Conservation (phyloP, 768 basidiomycete species). For the Pleurotus citrinopileatus region DNA sequence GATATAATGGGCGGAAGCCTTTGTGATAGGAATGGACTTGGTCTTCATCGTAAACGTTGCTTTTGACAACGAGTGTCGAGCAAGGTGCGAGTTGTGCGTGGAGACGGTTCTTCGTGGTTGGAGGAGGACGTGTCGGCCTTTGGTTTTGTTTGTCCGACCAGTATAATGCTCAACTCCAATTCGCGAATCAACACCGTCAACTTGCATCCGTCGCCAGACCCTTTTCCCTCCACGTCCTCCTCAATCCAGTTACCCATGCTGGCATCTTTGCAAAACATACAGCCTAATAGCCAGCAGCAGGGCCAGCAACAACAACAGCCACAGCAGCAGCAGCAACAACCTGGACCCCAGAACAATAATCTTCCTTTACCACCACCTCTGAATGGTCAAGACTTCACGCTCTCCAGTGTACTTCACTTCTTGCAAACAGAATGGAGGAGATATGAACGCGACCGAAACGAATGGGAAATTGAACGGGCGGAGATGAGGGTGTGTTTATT, state of each 20-base stretch:
- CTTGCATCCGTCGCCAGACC: slow-evolving; percentile 8
- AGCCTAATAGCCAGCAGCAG: slow-evolving; percentile 56
- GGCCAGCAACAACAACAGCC: slow-evolving; percentile 49
- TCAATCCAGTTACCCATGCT: slow-evolving; percentile 66
- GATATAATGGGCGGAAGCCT: not conserved
- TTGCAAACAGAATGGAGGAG: slow-evolving; percentile 97
- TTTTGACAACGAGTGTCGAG: not conserved
- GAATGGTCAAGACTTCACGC: slow-evolving; percentile 88
- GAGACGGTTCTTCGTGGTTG: not conserved
- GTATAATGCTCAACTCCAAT: slow-evolving; percentile 10
- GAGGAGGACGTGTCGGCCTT: slow-evolving; percentile 9
- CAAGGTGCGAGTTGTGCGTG: not conserved
- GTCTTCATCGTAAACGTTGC: not conserved
- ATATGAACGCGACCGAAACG: slow-evolving; percentile 97
- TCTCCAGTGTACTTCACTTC: slow-evolving; percentile 94
- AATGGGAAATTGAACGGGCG: slow-evolving; percentile 99
- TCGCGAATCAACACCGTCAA: slow-evolving; percentile 12
- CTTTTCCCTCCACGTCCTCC: slow-evolving; percentile 19
- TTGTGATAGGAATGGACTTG: not conserved
- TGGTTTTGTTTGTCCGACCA: slow-evolving; percentile 9
- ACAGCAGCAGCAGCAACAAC: slow-evolving; percentile 49
- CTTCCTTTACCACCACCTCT: slow-evolving; percentile 77
- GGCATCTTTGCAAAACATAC: slow-evolving; percentile 64
- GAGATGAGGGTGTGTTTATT: slow-evolving; percentile 87
- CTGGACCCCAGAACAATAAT: slow-evolving; percentile 46